phyloP scores from a whole-genome alignment of 495 filamentous ascomycete species.

The Echria macrotheca region DNA sequence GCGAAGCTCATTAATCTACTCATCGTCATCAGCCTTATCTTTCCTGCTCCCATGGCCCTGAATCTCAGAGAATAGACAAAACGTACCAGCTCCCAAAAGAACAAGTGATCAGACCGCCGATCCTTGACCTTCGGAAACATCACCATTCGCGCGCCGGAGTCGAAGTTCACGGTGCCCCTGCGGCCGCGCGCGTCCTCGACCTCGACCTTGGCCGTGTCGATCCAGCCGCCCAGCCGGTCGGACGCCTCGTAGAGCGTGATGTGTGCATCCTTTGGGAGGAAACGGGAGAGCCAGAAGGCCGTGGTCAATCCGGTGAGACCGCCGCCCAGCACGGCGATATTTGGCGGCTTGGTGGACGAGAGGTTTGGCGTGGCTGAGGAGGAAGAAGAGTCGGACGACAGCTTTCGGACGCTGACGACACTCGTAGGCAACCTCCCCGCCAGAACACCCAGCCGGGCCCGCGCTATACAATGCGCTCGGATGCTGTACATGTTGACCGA shows the following conservation, averaged over 20 bases:
- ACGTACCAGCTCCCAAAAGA: slow-evolving; percentile 42
- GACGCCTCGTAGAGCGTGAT: slow-evolving; percentile 78
- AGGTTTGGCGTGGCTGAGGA: not conserved
- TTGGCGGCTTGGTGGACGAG: not conserved
- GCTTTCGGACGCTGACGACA: not conserved
- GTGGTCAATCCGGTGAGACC: slow-evolving; percentile 86
- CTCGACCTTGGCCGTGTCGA: slow-evolving; percentile 60
- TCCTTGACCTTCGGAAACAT: slow-evolving; percentile 35
- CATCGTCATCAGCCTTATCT: slow-evolving; percentile 4
- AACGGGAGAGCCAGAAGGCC: slow-evolving; percentile 65
- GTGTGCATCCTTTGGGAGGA: slow-evolving; percentile 46
- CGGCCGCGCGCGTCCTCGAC: slow-evolving; percentile 41
- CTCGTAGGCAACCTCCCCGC: not conserved
- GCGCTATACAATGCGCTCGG: slow-evolving; percentile 15
- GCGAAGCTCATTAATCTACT: slow-evolving; percentile 57
- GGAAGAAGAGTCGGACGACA: not conserved
- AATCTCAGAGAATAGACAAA: not conserved
- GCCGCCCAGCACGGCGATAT: slow-evolving; percentile 74
- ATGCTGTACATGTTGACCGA: slow-evolving; percentile 22
- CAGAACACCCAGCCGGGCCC: not conserved
- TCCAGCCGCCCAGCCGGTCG: slow-evolving; percentile 73
- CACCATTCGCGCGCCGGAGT: slow-evolving; percentile 80
- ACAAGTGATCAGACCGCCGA: slow-evolving; percentile 34
- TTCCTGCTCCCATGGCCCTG: not conserved
- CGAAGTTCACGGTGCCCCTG: slow-evolving; percentile 61